Evolutionary conservation across 1,139 yeast genomes (phyloP).

Genomic region (Yamadazyma aaseri): DNA sequence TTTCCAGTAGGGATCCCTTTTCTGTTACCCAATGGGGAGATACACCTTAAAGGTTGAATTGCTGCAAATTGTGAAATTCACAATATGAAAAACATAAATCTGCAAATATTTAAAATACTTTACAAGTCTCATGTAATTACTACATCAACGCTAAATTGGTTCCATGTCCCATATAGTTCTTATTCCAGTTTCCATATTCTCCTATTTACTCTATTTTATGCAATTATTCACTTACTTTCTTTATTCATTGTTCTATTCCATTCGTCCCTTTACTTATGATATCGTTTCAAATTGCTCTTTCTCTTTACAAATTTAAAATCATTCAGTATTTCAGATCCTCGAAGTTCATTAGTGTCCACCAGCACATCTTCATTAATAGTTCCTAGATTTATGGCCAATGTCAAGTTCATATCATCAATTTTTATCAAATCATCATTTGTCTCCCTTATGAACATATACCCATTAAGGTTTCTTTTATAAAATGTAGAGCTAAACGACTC

Average conservation of each 20-base stretch:
- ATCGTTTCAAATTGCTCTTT: slow-evolving; percentile 7
- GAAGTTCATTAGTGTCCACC: slow-evolving; percentile 12
- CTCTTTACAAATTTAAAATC: slow-evolving; percentile 16
- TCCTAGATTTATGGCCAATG: slow-evolving; percentile 9
- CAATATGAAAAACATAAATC: too few species aligned
- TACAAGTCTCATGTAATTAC: too few species aligned
- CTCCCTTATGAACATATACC: slow-evolving; percentile 40
- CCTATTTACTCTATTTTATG: neutral
- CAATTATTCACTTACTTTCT: neutral
- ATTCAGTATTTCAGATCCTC: slow-evolving; percentile 14
- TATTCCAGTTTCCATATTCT: neutral
- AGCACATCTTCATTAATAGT: slow-evolving; percentile 5
- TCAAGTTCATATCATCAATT: slow-evolving; percentile 13
- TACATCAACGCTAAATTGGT: too few species aligned
- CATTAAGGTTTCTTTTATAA: slow-evolving; percentile 34
- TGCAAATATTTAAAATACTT: too few species aligned
- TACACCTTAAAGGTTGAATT: too few species aligned
- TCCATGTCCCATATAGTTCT: too few species aligned
- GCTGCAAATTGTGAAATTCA: too few species aligned
- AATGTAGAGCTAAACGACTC: slow-evolving; percentile 28
- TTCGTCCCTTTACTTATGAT: slow-evolving; percentile 2
- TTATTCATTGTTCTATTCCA: neutral
- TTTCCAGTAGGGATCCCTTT: too few species aligned
- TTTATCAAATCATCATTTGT: slow-evolving; percentile 22
- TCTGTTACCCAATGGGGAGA: too few species aligned